These are phyloP conservation scores for Mycena epipterygia DNA, from an alignment of 768 basidiomycete genomes.

Conservation along the genomic window DNA sequence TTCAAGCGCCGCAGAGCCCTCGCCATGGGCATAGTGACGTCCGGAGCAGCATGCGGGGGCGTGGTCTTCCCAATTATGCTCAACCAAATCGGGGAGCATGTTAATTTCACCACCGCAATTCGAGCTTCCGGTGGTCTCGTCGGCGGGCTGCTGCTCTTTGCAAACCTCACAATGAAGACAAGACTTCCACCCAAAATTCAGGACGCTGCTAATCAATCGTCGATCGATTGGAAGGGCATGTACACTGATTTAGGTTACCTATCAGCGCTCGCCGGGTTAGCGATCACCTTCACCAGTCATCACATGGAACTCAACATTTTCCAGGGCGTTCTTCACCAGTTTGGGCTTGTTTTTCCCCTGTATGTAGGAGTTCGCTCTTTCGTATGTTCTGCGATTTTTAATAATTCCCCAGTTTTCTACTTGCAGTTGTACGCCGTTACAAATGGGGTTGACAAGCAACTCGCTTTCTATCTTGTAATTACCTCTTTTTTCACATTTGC, in stretches of 20 bases:
- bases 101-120: slow-evolving; percentile 49
- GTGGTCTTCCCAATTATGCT: slow-evolving; percentile 53
- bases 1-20: slow-evolving; percentile 49
- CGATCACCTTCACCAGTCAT: too few relatives aligned
- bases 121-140: slow-evolving; percentile 52
- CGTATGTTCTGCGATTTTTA: too few relatives aligned
- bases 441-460: slow-evolving; percentile 42
- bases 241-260: slow-evolving; percentile 13
- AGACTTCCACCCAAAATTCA: slow-evolving; percentile 27
- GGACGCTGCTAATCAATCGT: neutral
- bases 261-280: neutral
- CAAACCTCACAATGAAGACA: slow-evolving; percentile 52
- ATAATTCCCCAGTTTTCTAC: slow-evolving; percentile 43
- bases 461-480: slow-evolving; percentile 48
- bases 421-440: slow-evolving; percentile 51
- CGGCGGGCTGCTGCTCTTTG: slow-evolving; percentile 47
- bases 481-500: neutral
- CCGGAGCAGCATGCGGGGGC: slow-evolving; percentile 53
- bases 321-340: slow-evolving; percentile 17
- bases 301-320: neutral
- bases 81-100: slow-evolving; percentile 38
- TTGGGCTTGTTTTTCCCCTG: slow-evolving; percentile 29
- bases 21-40: slow-evolving; percentile 53
- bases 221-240: slow-evolving; percentile 8
- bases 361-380: neutral